Percentiles rank a stretch among this genome's conserved stretches.
phyloP scores from a whole-genome alignment of 306 rosid species.

The Vigna nakashimae region DNA sequence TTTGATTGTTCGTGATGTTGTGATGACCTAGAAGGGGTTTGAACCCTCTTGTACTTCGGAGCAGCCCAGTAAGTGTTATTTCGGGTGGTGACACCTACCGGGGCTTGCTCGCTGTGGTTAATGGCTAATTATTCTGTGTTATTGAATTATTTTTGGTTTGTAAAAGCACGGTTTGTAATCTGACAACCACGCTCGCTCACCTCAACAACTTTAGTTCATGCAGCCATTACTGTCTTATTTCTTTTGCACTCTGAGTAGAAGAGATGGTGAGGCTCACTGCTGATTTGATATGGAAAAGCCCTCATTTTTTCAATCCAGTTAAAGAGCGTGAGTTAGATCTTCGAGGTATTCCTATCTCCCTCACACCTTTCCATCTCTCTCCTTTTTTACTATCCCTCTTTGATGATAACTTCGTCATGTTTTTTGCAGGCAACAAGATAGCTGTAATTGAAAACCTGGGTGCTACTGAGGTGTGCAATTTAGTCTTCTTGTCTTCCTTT shows the following conservation, averaged over 20 bases:
- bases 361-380: not conserved
- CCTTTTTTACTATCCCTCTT: not conserved
- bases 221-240: not conserved
- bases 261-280: slow-evolving; percentile 90
- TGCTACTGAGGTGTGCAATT: slow-evolving; percentile 79
- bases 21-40: not conserved
- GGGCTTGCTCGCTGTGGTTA: not conserved
- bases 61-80: not conserved
- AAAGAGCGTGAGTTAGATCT: slow-evolving; percentile 94
- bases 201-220: not conserved
- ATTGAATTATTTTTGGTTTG: not conserved
- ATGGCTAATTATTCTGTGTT: not conserved
- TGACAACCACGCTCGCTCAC: not conserved
- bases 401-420: slow-evolving; percentile 10
- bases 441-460: slow-evolving; percentile 93
- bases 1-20: not conserved
- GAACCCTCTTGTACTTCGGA: not conserved
- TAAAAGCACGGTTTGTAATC: not conserved
- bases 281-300: slow-evolving; percentile 95
- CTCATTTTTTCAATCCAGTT: slow-evolving; percentile 90
- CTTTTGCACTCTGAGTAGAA: not conserved
- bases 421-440: slow-evolving; percentile 69
- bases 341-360: slow-evolving; percentile 54
- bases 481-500: slow-evolving; percentile 10
- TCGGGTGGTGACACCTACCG: not conserved